Base-by-base conservation (phyloP, 2,329 filamentous ascomycete species). In the Zymoseptoria passerinii region DNA sequence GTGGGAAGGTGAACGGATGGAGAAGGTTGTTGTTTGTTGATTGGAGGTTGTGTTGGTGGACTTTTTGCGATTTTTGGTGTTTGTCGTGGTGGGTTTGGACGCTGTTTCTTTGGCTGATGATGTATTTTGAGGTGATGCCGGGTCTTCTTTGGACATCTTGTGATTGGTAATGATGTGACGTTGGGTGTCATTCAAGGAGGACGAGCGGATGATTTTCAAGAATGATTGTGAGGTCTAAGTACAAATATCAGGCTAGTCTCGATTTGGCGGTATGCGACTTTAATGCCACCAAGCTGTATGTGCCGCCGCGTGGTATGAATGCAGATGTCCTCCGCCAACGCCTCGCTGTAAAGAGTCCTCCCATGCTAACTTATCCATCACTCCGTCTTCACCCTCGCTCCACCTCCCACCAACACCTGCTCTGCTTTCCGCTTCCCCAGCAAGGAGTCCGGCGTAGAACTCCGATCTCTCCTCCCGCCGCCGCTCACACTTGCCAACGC, bases 1-100 rank as follows among this genome's bases (percentile, higher is more conserved):
- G 73, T 73, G 76, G 9, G 56, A 53, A 4, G 72, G 72, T 3
- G 68, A 66, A 58, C 72, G 70, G 60, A 77, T 71, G 8, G 76
- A 77, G 58, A 72, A 62, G 54, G 72, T 67, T 61, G 69, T 67
- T 13, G 73, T 63, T 8, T 57, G 63, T 40, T 62, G 65, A 49
- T 61, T 59, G 54, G 65, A 64, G 28, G 28, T 57, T 44, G 60
- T 60, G 52, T 64, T 65, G 29, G 48, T 57, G 48, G 53, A 48
- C 48, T 57, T 62, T 54, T 66, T 63, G 48, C 59, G 64, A 20
- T 64, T 65, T 13, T 59, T 64, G 16, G 60, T 57, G 28, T 64
- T 65, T 13, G 58, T 64, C 8, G 60, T 57, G 28, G 53, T 52
- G 20, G 35, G 51, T 8, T 28, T 16, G 16, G 52, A 56, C 23